phyloP scores from a whole-genome alignment of 331 rosid genomes.

The Malus hybrid region DNA sequence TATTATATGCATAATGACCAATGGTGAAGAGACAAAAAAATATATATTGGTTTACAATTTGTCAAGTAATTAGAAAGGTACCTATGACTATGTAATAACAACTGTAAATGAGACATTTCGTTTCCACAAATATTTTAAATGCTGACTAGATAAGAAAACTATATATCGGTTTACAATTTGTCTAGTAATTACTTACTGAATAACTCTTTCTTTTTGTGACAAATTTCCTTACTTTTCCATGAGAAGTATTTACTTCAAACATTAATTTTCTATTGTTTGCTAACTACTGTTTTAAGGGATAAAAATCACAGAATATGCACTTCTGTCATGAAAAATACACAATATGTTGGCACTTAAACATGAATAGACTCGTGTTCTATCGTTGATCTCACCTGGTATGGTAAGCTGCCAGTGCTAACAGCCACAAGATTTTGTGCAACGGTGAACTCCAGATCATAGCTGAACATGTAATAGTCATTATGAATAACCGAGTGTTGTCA shows the following conservation, averaged over 20 bases:
- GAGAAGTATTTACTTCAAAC: neutral
- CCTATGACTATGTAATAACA: neutral
- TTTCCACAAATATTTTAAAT: neutral
- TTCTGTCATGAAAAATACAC: conserved; percentile 1
- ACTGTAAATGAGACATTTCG: neutral
- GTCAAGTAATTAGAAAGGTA: neutral
- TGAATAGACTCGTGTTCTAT: neutral
- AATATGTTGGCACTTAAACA: conserved; percentile 12
- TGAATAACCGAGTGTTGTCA: neutral
- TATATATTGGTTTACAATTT: neutral
- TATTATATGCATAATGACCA: neutral
- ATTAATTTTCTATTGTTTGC: neutral
- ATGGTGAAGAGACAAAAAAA: neutral
- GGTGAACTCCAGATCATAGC: conserved; percentile 93
- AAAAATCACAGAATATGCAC: neutral
- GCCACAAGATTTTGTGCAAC: conserved; percentile 83
- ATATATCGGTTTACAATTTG: too few relatives aligned
- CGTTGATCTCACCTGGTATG: conserved; percentile 64
- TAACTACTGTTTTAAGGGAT: neutral
- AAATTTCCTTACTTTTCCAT: neutral
- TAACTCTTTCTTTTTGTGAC: neutral
- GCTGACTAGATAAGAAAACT: neutral
- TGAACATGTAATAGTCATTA: conserved; percentile 33
- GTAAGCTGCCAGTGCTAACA: conserved; percentile 78
- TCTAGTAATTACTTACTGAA: neutral